Percentiles rank a stretch among this genome's conserved stretches.
These are phyloP conservation scores for Leonotis leonurus DNA, from an alignment of 257 asterid species.

Conservation along the genomic window DNA sequence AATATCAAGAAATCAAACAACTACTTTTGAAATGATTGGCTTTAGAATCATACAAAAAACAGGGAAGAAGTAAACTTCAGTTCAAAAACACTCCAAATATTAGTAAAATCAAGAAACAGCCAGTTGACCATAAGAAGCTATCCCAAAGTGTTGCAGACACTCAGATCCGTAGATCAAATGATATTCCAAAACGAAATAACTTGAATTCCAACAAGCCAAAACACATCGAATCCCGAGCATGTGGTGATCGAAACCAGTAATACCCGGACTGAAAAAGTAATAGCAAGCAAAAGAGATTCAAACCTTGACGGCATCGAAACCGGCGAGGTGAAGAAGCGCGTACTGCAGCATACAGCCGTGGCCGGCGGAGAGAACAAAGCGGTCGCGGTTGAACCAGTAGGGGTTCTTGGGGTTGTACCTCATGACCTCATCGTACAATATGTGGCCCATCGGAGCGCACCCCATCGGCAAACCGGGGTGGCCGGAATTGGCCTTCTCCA, in stretches of 20 bases:
- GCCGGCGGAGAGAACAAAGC: slow-evolving; percentile 95
- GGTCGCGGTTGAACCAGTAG: slow-evolving; percentile 87
- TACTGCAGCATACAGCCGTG: slow-evolving; percentile 96
- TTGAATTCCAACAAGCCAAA: background rate
- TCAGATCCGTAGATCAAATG: slow-evolving; percentile 11
- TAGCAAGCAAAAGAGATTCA: background rate
- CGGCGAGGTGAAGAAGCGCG: slow-evolving; percentile 88
- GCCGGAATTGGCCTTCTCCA: slow-evolving; percentile 84
- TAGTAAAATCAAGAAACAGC: background rate
- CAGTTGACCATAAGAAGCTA: background rate
- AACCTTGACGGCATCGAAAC: slow-evolving; percentile 74
- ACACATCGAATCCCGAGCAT: background rate
- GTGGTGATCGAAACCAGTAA: background rate
- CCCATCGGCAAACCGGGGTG: slow-evolving; percentile 97
- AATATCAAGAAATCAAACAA: background rate
- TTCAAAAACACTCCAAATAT: background rate
- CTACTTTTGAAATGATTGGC: background rate
- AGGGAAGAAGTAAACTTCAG: background rate
- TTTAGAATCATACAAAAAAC: background rate
- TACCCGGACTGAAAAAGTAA: background rate
- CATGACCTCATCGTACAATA: slow-evolving; percentile 89
- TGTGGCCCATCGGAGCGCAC: slow-evolving; percentile 93
- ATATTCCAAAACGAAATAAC: background rate
- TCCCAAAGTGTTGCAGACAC: background rate
- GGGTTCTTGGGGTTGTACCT: slow-evolving; percentile 95